These are phyloP conservation scores for Claviceps arundinis DNA, from an alignment of 2,329 filamentous ascomycete genomes.

Conservation along the genomic window DNA sequence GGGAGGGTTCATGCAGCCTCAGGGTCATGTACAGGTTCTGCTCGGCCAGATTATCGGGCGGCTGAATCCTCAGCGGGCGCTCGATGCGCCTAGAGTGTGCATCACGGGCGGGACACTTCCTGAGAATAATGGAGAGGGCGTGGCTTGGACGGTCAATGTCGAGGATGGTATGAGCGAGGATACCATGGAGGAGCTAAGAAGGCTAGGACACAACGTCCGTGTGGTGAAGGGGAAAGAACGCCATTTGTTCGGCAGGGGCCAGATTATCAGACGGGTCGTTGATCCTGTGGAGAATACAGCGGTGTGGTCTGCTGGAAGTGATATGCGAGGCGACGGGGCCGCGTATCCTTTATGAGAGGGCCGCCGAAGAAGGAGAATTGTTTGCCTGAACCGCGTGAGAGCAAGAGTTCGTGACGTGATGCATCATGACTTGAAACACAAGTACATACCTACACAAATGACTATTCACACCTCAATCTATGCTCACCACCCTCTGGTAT, in stretches of 20 bases:
- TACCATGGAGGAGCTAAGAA: constrained; percentile 52
- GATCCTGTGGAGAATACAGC: constrained; percentile 54
- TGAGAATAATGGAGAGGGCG: constrained; percentile 36
- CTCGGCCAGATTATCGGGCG: constrained; percentile 78
- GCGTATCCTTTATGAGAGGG: constrained; percentile 36
- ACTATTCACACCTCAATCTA: no score
- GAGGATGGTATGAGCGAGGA: constrained; percentile 69
- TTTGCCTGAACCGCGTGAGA: background rate
- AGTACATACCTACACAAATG: no score
- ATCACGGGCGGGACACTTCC: constrained; percentile 54
- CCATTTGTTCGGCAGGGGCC: constrained; percentile 68
- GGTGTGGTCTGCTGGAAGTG: constrained; percentile 82
- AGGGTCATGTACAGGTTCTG: constrained; percentile 87
- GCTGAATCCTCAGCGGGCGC: constrained; percentile 70
- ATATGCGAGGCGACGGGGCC: constrained; percentile 71
- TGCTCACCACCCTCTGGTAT: background rate
- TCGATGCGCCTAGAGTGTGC: constrained; percentile 85
- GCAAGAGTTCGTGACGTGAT: no score
- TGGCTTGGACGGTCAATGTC: constrained; percentile 55
- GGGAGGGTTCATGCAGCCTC: constrained; percentile 97
- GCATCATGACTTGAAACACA: no score
- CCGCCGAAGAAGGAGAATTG: background rate
- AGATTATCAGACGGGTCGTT: constrained; percentile 67
- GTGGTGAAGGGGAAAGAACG: constrained; percentile 54
- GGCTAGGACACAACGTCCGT: constrained; percentile 60